Evolutionary conservation across 179 eudicot species (phyloP), one percentile per base, ranked within the genome.

Genomic region (Carnegiea gigantea): DNA sequence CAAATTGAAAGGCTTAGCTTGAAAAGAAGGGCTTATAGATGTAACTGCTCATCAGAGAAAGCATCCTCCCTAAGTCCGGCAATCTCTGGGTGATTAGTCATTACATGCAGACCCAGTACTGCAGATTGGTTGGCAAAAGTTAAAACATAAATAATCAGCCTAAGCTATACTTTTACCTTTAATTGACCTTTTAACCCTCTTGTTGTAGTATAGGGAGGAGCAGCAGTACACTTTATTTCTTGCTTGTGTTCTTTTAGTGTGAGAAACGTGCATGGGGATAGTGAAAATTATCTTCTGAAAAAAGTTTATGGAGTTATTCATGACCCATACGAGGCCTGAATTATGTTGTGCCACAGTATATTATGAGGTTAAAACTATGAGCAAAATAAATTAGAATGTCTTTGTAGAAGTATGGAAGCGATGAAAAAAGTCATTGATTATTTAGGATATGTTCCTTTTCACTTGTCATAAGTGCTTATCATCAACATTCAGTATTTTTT

Each of bases 61-160:
- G 28, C 53, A 44, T 57, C 14, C 62, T 57, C 62, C 57, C 57
- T 40, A 44, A 23, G 76, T 73, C 67, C 67, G 28, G 30, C 79
- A 77, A 59, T 33, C 79, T 77, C 79, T 77, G 70, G 30, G 26
- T 77, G 70, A 77, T 77, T 77, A 77, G 79, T 77, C 79, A 77
- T 59, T 57, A 30, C 78, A 9, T 28, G 70, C 65, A 60, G 17
- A 14, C 65, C 8, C 62, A 62, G 68, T 14, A 77, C 72, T 26
- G 40, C 79, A 59, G 79, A 18, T 77, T 77, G 79, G 79, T 64
- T 59, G 79, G 79, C 57, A 77, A 77, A 77, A 77, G 79, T 77
- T 77, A 33, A 75, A 75, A 77, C 79, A 77, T 54, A 21, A 76
- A 76, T 54, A 36, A 77, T 67, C 72, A 77, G 46, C 44, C 67